Conservation (phyloP, 139 green algal species). For the Haematococcus lacustris region DNA sequence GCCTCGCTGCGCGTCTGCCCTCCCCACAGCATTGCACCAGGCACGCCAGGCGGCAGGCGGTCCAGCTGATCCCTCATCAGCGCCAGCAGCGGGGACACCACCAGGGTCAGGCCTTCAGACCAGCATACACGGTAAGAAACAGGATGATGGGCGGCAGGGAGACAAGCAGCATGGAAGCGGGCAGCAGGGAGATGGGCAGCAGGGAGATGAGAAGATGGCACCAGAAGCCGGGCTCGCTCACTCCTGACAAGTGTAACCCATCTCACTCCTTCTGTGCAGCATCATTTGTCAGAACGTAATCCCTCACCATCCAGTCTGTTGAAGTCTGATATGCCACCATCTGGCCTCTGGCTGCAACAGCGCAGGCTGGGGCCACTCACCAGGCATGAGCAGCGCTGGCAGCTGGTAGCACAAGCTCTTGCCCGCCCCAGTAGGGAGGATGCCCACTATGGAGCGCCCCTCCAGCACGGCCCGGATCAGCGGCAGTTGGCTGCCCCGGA, state of each 20-base stretch:
- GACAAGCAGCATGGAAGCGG: no score
- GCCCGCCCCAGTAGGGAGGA: constrained; percentile 86
- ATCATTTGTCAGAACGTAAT: neutral
- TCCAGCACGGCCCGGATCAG: constrained; percentile 50
- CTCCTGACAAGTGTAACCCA: neutral
- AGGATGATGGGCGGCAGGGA: neutral
- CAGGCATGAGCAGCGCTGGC: constrained; percentile 71
- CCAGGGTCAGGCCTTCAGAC: constrained; percentile 55
- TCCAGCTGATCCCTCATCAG: constrained; percentile 88
- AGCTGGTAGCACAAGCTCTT: constrained; percentile 93
- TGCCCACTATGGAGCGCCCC: constrained; percentile 59
- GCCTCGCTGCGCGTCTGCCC: constrained; percentile 37
- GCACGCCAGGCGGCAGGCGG: constrained; percentile 60
- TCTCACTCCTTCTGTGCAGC: neutral
- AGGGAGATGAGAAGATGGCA: neutral
- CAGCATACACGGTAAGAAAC: neutral
- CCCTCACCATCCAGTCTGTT: neutral
- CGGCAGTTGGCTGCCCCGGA: constrained; percentile 72
- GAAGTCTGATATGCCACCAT: neutral
- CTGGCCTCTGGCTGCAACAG: neutral
- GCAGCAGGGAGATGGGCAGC: no score
- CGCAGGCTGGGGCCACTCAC: constrained; percentile 13
- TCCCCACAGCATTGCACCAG: constrained; percentile 66
- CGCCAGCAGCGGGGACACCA: constrained; percentile 86
- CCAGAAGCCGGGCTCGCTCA: no score